Conservation (phyloP, 2,329 filamentous ascomycete species). For the Bipolaris bicolor region DNA sequence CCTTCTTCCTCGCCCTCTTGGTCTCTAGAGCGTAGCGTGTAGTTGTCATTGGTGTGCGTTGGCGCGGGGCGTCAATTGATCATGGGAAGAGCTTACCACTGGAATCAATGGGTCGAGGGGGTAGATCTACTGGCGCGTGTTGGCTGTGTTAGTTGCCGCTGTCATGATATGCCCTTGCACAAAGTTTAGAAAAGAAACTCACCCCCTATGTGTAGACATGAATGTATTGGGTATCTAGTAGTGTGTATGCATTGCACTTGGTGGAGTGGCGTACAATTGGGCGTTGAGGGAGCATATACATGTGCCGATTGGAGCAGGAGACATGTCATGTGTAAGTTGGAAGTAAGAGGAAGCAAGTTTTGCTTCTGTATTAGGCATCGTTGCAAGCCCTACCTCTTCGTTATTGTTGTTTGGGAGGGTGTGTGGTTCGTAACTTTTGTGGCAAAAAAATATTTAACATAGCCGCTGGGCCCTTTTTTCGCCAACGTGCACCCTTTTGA, state of each 20-base stretch:
- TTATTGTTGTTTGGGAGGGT: not conserved
- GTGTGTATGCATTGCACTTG: not conserved
- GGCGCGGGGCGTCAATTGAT: not conserved
- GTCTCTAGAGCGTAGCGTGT: too few relatives aligned
- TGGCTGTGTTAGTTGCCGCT: not conserved
- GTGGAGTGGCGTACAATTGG: not conserved
- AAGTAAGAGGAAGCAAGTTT: not conserved
- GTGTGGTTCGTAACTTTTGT: not conserved
- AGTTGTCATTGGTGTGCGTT: too few relatives aligned
- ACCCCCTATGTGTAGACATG: not conserved
- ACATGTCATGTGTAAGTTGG: not conserved
- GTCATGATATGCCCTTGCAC: not conserved
- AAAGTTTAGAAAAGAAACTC: not conserved
- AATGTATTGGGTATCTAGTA: not conserved
- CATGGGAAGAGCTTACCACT: not conserved
- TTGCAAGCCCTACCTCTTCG: not conserved
- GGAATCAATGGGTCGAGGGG: constrained; percentile 1
- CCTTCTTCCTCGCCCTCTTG: too few relatives aligned
- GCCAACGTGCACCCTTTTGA: not conserved
- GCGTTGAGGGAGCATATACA: not conserved
- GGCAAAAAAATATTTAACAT: not conserved
- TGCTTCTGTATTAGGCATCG: not conserved
- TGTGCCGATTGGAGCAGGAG: not conserved
- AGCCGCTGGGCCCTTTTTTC: not conserved
- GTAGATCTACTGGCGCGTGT: not conserved